Percentiles rank a stretch among this genome's conserved stretches.
Conservation (phyloP, 768 basidiomycete genomes). For the Auricularia sp. region DNA sequence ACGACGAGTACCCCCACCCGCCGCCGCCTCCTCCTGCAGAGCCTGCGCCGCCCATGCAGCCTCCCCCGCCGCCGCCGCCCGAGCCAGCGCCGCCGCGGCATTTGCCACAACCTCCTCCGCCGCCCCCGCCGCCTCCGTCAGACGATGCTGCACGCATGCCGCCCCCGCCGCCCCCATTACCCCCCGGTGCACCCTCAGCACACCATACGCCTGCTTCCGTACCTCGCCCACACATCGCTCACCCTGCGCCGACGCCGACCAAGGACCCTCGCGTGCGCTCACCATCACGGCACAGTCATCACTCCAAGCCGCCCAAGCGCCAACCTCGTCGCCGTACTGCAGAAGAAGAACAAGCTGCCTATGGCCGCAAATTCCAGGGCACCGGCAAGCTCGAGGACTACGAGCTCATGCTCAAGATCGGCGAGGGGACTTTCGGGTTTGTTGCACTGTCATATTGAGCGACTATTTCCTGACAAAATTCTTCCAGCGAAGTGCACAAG, state of each 20-base stretch:
- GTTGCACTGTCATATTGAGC: constrained; percentile 23
- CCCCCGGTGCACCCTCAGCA: not conserved
- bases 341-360: constrained; percentile 58
- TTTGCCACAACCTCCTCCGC: constrained; percentile 11
- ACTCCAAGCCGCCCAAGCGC: not conserved
- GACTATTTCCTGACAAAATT: constrained; percentile 5
- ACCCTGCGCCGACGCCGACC: constrained; percentile 35
- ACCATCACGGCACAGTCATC: constrained; percentile 3
- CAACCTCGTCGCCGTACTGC: constrained; percentile 31
- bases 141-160: not conserved
- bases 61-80: constrained; percentile 5
- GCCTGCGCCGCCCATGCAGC: constrained; percentile 1
- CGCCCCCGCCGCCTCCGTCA: constrained; percentile 6
- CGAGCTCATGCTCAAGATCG: constrained; percentile 74
- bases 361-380: constrained; percentile 57
- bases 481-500: constrained; percentile 77
- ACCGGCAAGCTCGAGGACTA: constrained; percentile 70
- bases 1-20: not conserved
- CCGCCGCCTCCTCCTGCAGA: constrained; percentile 7
- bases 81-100: constrained; percentile 1
- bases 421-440: constrained; percentile 95
- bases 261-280: constrained; percentile 30
- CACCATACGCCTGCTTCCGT: not conserved
- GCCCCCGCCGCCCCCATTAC: not conserved
- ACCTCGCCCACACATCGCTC: constrained; percentile 27